phyloP scores from a whole-genome alignment of 176 grass and related monocot genomes.

The Carex parvula region DNA sequence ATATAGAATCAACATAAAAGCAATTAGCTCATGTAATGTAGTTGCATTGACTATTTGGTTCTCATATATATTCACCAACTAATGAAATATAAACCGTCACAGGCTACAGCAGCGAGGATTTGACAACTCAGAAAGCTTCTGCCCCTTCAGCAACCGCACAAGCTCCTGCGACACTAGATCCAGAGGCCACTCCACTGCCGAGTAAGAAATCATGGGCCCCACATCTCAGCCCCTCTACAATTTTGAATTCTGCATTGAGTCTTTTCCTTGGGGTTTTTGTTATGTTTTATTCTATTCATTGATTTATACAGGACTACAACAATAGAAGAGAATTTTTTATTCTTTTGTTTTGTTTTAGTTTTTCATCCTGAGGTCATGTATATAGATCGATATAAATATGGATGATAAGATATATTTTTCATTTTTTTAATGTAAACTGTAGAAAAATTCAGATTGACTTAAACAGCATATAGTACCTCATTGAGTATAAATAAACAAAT shows the following conservation, averaged over 20 bases:
- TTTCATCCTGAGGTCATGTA: slow-evolving; percentile 17
- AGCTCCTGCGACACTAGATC: not conserved
- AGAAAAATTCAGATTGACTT: not conserved
- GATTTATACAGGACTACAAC: not conserved
- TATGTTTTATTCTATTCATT: slow-evolving; percentile 10
- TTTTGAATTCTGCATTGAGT: not conserved
- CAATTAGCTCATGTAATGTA: not conserved
- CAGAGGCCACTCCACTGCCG: slow-evolving; percentile 5
- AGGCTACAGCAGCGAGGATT: slow-evolving; percentile 15
- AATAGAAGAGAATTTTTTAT: not conserved
- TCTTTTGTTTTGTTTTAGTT: not conserved
- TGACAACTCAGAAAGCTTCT: not conserved
- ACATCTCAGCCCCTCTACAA: not conserved
- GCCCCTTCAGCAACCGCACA: not conserved
- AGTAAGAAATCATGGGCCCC: not conserved
- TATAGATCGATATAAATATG: slow-evolving; percentile 12
- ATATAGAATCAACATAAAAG: not conserved
- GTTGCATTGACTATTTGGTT: not conserved
- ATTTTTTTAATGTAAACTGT: not conserved
- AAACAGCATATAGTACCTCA: not conserved
- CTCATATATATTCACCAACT: not conserved
- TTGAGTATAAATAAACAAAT: not conserved
- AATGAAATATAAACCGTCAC: not conserved
- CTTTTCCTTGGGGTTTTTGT: slow-evolving; percentile 7
- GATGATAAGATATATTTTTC: not conserved